phyloP scores from a whole-genome alignment of 2,329 filamentous ascomycete species.

The Alternaria postmessia region DNA sequence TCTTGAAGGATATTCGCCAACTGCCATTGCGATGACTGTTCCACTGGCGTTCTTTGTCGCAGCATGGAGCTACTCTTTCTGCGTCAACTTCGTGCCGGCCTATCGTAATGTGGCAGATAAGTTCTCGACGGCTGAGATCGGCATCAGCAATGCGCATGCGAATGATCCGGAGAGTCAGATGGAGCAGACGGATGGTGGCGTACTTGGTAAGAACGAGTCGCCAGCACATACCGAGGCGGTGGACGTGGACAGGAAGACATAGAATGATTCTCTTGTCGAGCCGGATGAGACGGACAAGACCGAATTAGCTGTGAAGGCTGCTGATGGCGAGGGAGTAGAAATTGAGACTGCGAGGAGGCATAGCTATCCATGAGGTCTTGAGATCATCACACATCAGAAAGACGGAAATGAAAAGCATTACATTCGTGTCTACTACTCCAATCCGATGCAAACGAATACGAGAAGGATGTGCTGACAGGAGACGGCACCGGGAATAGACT shows the following conservation, averaged over 20 bases:
- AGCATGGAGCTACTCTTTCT: conserved; percentile 56
- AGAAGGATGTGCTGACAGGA: background rate
- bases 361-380: background rate
- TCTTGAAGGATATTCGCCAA: conserved; percentile 50
- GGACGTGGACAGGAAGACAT: conserved; percentile 17
- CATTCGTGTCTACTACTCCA: background rate
- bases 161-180: conserved; percentile 44
- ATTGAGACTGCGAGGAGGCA: background rate
- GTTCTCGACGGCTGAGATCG: conserved; percentile 58
- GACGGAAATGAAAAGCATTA: background rate
- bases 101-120: conserved; percentile 71
- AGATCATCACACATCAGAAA: background rate
- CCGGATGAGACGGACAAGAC: no score
- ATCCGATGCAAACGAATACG: background rate
- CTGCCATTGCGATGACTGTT: conserved; percentile 71
- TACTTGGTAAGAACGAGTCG: conserved; percentile 20
- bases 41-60: conserved; percentile 63
- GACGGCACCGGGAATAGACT: background rate
- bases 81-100: conserved; percentile 69
- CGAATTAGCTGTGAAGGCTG: background rate
- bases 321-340: background rate
- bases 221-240: conserved; percentile 26
- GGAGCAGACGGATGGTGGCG: conserved; percentile 3
- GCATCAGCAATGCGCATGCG: conserved; percentile 45
- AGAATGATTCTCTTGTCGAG: background rate